phyloP scores from a whole-genome alignment of 2,329 filamentous ascomycete species.

The Corniculantispora saksenae region DNA sequence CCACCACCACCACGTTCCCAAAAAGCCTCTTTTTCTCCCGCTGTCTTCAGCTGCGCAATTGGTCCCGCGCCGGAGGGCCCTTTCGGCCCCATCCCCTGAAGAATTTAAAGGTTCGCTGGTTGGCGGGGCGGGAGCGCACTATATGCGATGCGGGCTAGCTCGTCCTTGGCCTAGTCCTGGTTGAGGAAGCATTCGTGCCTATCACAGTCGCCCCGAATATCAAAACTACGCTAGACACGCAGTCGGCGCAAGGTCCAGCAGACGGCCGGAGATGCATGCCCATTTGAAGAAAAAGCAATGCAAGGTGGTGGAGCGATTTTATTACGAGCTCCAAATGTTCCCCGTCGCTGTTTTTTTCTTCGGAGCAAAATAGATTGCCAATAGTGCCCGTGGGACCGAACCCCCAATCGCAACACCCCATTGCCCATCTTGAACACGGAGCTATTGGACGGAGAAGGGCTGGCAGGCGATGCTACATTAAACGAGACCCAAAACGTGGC shows the following conservation, averaged over 20 bases:
- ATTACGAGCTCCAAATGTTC: not conserved
- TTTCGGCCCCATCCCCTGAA: not conserved
- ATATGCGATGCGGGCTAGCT: not conserved
- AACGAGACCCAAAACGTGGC: not conserved
- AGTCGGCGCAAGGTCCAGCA: not conserved
- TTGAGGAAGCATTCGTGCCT: not conserved
- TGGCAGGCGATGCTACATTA: not conserved
- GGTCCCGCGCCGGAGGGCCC: too few relatives aligned
- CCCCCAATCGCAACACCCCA: conserved; percentile 4
- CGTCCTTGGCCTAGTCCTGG: not conserved
- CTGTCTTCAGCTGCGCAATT: too few relatives aligned
- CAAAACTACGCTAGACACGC: conserved; percentile 5
- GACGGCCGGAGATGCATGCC: not conserved
- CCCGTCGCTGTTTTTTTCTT: not conserved
- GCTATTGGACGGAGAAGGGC: not conserved
- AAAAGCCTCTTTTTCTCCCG: too few relatives aligned
- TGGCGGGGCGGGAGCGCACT: not conserved
- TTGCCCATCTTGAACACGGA: not conserved
- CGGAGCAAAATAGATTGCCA: not conserved
- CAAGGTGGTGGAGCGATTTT: not conserved
- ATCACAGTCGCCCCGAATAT: not conserved
- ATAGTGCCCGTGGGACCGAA: not conserved
- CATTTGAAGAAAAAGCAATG: not conserved
- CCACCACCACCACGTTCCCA: too few relatives aligned
- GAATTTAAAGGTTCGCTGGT: not conserved